Conservation (phyloP, 768 basidiomycete species). For the Rhodosporidiobolus odoratus region DNA sequence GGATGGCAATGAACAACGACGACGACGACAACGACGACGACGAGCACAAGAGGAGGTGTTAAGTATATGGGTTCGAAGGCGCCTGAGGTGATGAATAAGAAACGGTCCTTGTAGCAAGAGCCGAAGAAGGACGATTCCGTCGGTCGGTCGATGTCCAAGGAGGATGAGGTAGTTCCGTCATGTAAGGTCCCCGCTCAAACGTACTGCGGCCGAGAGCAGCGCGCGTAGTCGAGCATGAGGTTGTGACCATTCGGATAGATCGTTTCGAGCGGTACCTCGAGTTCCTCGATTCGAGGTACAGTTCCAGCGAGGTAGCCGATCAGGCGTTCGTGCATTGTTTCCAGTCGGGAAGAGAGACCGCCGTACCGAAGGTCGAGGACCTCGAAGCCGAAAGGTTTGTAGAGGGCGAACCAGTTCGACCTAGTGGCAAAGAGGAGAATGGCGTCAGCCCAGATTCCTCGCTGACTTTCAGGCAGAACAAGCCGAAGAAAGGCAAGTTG, state of each 20-base stretch:
- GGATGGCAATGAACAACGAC: too few relatives aligned
- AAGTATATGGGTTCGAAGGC: too few relatives aligned
- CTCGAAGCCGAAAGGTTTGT: constrained; percentile 36
- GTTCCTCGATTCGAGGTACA: constrained; percentile 10
- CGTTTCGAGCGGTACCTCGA: constrained; percentile 20
- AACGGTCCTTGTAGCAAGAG: too few relatives aligned
- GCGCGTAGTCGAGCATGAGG: constrained; percentile 30
- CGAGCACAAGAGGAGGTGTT: too few relatives aligned
- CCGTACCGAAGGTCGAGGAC: constrained; percentile 40
- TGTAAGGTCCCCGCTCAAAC: too few relatives aligned
- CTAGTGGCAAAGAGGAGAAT: background rate
- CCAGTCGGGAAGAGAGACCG: constrained; percentile 35
- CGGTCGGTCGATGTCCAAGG: background rate
- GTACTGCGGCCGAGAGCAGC: constrained; percentile 20
- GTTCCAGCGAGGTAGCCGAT: constrained; percentile 17
- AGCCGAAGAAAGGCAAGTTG: too few relatives aligned
- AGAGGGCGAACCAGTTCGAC: constrained; percentile 36
- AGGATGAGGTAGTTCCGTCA: background rate
- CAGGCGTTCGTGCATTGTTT: constrained; percentile 39
- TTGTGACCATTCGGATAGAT: constrained; percentile 24
- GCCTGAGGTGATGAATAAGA: too few relatives aligned
- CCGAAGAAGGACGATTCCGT: too few relatives aligned
- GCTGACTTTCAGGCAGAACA: too few relatives aligned
- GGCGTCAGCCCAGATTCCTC: too few relatives aligned
- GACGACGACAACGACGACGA: too few relatives aligned